phyloP scores from a whole-genome alignment of 345 rosid genomes.

The Rhodamnia argentea region DNA sequence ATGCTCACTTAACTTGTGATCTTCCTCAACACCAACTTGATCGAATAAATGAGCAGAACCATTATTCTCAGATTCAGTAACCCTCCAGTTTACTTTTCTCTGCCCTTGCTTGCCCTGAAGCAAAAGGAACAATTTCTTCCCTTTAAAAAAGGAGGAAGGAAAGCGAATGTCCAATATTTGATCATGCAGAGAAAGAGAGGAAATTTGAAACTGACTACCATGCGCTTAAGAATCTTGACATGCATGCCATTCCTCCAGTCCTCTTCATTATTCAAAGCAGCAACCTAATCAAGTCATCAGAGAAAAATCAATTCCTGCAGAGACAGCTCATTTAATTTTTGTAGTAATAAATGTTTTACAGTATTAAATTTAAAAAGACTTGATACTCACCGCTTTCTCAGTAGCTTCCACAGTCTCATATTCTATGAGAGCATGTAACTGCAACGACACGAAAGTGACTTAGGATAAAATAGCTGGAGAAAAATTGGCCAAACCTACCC shows the following conservation, averaged over 20 bases:
- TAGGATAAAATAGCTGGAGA: not conserved
- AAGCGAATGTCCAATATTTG: not conserved
- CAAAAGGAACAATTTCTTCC: constrained; percentile 1
- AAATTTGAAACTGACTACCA: constrained; percentile 24
- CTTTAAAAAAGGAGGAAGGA: not conserved
- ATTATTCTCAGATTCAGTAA: constrained; percentile 41
- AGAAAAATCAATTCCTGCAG: not conserved
- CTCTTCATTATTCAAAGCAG: constrained; percentile 60
- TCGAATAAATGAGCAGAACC: constrained; percentile 22
- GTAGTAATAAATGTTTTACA: not conserved
- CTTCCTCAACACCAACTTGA: constrained; percentile 39
- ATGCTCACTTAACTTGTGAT: constrained; percentile 32
- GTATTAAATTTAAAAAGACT: not conserved
- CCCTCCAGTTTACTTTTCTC: constrained; percentile 56
- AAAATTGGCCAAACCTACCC: not conserved
- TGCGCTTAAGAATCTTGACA: constrained; percentile 65
- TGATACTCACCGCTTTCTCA: constrained; percentile 73
- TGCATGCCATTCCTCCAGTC: constrained; percentile 96
- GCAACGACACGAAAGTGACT: constrained; percentile 6
- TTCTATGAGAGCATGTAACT: constrained; percentile 87
- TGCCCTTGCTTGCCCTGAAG: constrained; percentile 47
- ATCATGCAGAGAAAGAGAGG: not conserved
- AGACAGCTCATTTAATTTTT: not conserved
- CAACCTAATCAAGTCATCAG: constrained; percentile 43
- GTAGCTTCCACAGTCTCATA: constrained; percentile 77